Base-by-base conservation (phyloP, 2,329 filamentous ascomycete species). In the Arthrobotrys entomopaga region DNA sequence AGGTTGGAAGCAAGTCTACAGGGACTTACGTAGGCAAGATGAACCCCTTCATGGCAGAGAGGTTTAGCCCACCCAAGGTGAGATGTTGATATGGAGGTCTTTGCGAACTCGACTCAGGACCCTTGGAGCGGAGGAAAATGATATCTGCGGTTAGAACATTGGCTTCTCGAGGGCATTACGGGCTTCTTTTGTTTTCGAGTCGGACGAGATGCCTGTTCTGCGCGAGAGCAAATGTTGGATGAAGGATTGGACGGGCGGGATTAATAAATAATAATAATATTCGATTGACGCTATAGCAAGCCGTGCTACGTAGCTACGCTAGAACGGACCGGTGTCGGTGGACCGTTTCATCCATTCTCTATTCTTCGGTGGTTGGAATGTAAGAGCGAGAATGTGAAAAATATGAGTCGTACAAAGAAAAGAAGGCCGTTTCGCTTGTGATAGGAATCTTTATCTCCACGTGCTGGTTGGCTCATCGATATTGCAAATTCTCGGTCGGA, bases 81-180 rank as follows among this genome's bases (percentile, higher is more conserved):
- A 7, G 48, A 66, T 42, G 6, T n/a, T 40, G 10, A 26, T 49
- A 54, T 22, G 46, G 49, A n/a, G 42, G 29, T 34, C 29, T 46
- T n/a, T 40, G 16, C 26, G n/a, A 13, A 16, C 29, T 34, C 24
- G 26, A 53, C 56, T 73, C 56, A 73, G 26, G 69, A 73, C 24
- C 50, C 61, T 57, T 66, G 69, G 34, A 66, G 63, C 13, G 69
- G 69, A 57, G 61, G 69, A 56, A 73, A 73, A 53, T 66, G 52
- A 46, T 73, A 73, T 73, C 63, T 65, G 61, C 69, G 61, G 54
- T 65, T 57, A 56, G 61, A 65, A 61, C 50, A 57, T 3, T 43
- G 49, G 54, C 53, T 56, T 65, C 61, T 57, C 50, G 69, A 50
- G 57, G 64, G 69, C 69, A 73, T 73, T 34, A 73, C 69, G 69